Conservation (phyloP, 495 filamentous ascomycete species). For the Ramalina peruviana region DNA sequence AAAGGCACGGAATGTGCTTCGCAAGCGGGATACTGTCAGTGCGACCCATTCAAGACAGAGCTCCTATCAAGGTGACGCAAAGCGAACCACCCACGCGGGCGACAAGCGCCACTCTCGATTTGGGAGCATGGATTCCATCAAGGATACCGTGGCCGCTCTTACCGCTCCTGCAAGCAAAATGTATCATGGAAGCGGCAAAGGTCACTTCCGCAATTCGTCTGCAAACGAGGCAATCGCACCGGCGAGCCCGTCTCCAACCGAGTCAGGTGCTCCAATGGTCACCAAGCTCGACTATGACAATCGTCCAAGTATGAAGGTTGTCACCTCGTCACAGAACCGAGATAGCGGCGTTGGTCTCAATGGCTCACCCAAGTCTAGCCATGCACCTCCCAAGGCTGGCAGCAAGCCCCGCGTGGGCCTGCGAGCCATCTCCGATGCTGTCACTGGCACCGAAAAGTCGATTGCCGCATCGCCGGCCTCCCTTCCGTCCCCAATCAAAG, state of each 20-base stretch:
- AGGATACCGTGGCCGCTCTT: conserved; percentile 26
- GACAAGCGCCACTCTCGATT: conserved; percentile 64
- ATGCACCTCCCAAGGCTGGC: conserved; percentile 27
- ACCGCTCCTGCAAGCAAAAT: conserved; percentile 34
- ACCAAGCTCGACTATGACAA: conserved; percentile 49
- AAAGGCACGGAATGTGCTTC: conserved; percentile 55
- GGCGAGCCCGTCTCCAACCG: conserved; percentile 18
- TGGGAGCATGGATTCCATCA: conserved; percentile 52
- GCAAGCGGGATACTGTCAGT: conserved; percentile 55
- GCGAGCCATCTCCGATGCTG: conserved; percentile 68
- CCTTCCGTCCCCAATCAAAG: conserved; percentile 45
- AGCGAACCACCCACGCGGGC: conserved; percentile 34
- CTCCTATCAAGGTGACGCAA: conserved; percentile 60
- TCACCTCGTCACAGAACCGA: conserved; percentile 31
- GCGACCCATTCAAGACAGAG: conserved; percentile 46
- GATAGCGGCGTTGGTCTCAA: conserved; percentile 36
- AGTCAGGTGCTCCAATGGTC: conserved; percentile 27
- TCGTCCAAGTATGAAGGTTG: conserved; percentile 28
- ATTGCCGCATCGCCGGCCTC: conserved; percentile 35
- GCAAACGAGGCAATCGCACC: conserved; percentile 22
- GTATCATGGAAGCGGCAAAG: conserved; percentile 44
- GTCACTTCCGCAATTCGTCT: conserved; percentile 33
- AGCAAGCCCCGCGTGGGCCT: conserved; percentile 47
- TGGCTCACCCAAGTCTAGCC: conserved; percentile 35
- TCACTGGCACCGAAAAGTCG: conserved; percentile 47